Evolutionary conservation across 1,284 basidiomycete species (phyloP).

Genomic region (Papiliotrema fonsecae): DNA sequence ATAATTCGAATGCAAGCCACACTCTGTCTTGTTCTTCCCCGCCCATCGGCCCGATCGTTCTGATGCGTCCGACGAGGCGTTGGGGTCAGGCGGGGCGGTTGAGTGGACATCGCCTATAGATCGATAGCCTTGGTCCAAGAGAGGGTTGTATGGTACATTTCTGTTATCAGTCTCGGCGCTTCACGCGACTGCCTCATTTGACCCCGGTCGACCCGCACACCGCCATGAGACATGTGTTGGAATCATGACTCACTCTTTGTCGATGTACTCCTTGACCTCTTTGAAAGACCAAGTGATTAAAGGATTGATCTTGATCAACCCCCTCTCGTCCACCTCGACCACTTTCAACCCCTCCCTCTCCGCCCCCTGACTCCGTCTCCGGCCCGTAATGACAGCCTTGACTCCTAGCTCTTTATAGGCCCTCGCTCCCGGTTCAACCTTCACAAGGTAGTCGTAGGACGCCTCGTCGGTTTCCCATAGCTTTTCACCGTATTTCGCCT

Average conservation of each 20-base stretch:
- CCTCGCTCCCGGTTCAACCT: slow-evolving; percentile 89
- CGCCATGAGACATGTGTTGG: too few species aligned
- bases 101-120: slow-evolving; percentile 98
- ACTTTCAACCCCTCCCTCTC: slow-evolving; percentile 77
- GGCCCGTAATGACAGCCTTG: slow-evolving; percentile 86
- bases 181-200: not conserved
- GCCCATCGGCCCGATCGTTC: slow-evolving; percentile 92
- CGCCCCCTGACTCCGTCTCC: slow-evolving; percentile 85
- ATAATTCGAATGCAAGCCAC: slow-evolving; percentile 87
- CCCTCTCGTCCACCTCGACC: slow-evolving; percentile 86
- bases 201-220: too few species aligned
- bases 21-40: slow-evolving; percentile 86
- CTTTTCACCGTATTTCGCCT: slow-evolving; percentile 70
- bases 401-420: slow-evolving; percentile 80
- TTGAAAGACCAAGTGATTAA: slow-evolving; percentile 85
- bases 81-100: slow-evolving; percentile 59
- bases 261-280: slow-evolving; percentile 81
- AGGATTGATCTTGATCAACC: slow-evolving; percentile 92
- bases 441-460: slow-evolving; percentile 87
- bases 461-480: slow-evolving; percentile 88
- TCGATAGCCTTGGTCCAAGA: slow-evolving; percentile 86
- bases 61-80: slow-evolving; percentile 57
- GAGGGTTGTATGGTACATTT: slow-evolving; percentile 80
- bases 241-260: slow-evolving; percentile 57
- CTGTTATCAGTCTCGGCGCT: slow-evolving; percentile 24